Conservation (phyloP, 345 rosid genomes). For the Murraya paniculata region DNA sequence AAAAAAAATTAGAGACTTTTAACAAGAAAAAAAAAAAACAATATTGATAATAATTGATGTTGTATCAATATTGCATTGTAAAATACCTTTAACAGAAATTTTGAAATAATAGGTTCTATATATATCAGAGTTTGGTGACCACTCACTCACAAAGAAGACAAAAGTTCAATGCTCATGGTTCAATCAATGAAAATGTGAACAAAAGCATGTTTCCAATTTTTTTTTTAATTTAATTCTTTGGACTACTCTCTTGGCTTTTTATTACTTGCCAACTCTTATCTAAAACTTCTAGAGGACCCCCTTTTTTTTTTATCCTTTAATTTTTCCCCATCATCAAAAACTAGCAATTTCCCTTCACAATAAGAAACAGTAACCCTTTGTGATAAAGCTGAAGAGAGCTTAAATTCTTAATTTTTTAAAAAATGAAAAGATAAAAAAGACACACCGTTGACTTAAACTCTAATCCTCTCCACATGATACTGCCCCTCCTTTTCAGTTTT, state of each 20-base stretch:
- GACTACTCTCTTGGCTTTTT: background rate
- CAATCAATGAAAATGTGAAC: background rate
- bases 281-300: background rate
- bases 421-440: background rate
- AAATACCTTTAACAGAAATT: too few species aligned
- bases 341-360: background rate
- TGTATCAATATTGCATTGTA: too few species aligned
- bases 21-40: too few species aligned
- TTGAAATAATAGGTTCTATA: background rate
- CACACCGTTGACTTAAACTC: constrained; percentile 28
- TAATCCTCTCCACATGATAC: constrained; percentile 16
- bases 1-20: too few species aligned
- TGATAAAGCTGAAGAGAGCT: background rate
- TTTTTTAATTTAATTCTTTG: background rate
- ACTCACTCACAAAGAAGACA: constrained; percentile 4
- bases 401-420: background rate
- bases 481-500: background rate
- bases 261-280: background rate
- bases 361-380: background rate
- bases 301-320: too few species aligned
- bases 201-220: background rate
- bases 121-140: background rate
- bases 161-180: background rate
- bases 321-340: background rate
- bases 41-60: too few species aligned